Conservation (phyloP, 768 basidiomycete species). For the Omphalotus guepiniiformis region DNA sequence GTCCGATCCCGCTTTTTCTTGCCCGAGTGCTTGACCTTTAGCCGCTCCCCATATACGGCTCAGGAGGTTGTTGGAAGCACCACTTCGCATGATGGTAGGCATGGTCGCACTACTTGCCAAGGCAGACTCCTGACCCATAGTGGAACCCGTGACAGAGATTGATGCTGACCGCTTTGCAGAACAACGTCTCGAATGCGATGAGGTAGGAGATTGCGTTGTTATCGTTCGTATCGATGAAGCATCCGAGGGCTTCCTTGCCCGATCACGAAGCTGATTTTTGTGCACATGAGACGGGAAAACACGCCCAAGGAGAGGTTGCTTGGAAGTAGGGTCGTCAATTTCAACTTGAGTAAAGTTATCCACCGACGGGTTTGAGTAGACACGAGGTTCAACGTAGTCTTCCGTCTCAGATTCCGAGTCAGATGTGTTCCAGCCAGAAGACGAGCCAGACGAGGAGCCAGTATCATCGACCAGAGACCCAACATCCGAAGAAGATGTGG, state of each 20-base stretch:
- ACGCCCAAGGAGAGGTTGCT: constrained; percentile 44
- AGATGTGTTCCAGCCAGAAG: constrained; percentile 47
- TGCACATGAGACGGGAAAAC: constrained; percentile 42
- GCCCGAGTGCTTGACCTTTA: constrained; percentile 25
- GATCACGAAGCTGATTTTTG: constrained; percentile 24
- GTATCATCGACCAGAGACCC: constrained; percentile 62
- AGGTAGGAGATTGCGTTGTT: constrained; percentile 23
- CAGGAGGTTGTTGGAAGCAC: constrained; percentile 47
- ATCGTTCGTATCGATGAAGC: constrained; percentile 49
- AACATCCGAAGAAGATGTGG: constrained; percentile 51
- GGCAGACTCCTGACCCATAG: neutral
- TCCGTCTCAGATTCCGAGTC: constrained; percentile 51
- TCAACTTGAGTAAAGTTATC: constrained; percentile 3
- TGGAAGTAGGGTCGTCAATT: constrained; percentile 12
- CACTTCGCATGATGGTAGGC: constrained; percentile 28
- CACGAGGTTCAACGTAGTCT: constrained; percentile 29
- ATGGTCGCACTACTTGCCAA: constrained; percentile 35
- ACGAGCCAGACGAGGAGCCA: constrained; percentile 52
- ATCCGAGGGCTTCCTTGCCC: constrained; percentile 43
- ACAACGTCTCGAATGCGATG: constrained; percentile 8
- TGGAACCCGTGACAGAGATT: constrained; percentile 8
- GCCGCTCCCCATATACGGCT: constrained; percentile 76
- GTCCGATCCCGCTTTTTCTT: constrained; percentile 20
- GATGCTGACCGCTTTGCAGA: constrained; percentile 24
- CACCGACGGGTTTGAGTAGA: constrained; percentile 22